Percentiles rank a stretch among this genome's conserved stretches.
phyloP scores from a whole-genome alignment of 179 eudicot genomes.

The Spinacia oleracea region DNA sequence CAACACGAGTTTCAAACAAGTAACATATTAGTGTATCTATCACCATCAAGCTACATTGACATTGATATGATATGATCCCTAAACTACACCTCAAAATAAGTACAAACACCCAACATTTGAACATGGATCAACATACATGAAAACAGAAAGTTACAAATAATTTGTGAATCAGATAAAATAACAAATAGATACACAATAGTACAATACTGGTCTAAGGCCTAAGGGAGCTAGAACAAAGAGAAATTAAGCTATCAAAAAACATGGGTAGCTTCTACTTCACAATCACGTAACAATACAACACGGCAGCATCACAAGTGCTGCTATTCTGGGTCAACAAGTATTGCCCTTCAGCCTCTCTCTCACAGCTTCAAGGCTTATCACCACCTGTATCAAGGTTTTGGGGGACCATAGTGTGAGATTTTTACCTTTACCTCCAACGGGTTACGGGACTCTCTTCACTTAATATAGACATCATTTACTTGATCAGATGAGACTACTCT shows the following conservation, averaged over 20 bases:
- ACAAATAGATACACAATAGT: constrained; percentile 35
- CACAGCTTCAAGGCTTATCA: constrained; percentile 7
- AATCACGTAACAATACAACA: constrained; percentile 26
- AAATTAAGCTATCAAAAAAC: constrained; percentile 24
- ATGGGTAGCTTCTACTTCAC: constrained; percentile 25
- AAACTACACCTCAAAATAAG: constrained; percentile 14
- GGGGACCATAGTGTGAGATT: constrained; percentile 8
- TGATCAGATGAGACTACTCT: constrained; percentile 26
- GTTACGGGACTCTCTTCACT: constrained; percentile 5
- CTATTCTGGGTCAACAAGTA: constrained; percentile 5
- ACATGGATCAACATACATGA: constrained; percentile 11
- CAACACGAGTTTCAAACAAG: neutral
- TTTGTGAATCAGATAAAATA: constrained; percentile 17
- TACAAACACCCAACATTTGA: constrained; percentile 15
- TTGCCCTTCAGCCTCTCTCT: constrained; percentile 15
- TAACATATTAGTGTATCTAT: constrained; percentile 5
- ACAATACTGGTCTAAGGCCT: constrained; percentile 20
- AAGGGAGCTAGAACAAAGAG: constrained; percentile 19
- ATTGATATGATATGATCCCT: constrained; percentile 22
- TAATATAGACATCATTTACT: neutral
- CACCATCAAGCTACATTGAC: constrained; percentile 19
- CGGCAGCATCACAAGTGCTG: constrained; percentile 12
- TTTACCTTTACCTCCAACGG: constrained; percentile 17
- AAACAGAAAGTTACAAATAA: constrained; percentile 16
- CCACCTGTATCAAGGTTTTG: constrained; percentile 11